Evolutionary conservation across 495 filamentous ascomycete species (phyloP).

Genomic region (Penicillium maclennaniae): DNA sequence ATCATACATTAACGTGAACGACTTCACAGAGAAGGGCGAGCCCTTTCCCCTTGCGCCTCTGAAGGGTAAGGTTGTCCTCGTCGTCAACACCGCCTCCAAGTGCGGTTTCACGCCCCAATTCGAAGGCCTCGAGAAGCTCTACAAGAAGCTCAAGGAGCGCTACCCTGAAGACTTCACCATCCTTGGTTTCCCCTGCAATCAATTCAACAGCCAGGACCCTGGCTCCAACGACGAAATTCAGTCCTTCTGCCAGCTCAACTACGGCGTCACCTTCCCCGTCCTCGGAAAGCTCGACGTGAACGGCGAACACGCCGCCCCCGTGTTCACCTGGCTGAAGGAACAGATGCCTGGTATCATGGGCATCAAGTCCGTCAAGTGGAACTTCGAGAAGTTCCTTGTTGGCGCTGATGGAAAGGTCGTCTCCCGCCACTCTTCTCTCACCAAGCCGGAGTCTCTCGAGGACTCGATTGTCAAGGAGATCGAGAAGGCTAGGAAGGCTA

Average conservation of each 20-base stretch:
- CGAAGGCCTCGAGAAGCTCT: constrained; percentile 82
- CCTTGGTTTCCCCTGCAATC: constrained; percentile 97
- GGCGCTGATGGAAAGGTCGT: constrained; percentile 81
- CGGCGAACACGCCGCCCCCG: constrained; percentile 70
- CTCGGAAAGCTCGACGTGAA: constrained; percentile 93
- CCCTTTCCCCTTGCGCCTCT: constrained; percentile 64
- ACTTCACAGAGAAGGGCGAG: constrained; percentile 63
- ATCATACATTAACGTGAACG: constrained; percentile 6
- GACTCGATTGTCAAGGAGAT: constrained; percentile 70
- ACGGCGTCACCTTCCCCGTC: constrained; percentile 90
- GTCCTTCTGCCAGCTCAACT: constrained; percentile 88
- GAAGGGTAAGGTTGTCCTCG: constrained; percentile 85
- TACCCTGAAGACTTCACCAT: constrained; percentile 76
- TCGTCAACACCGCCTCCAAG: constrained; percentile 98
- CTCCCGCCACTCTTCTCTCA: constrained; percentile 74
- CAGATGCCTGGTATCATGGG: constrained; percentile 80
- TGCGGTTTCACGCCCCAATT: constrained; percentile 99
- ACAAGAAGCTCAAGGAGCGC: constrained; percentile 66
- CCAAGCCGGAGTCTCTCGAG: constrained; percentile 80
- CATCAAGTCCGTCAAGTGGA: constrained; percentile 90
- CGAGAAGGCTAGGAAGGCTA: constrained; percentile 41
- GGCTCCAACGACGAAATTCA: constrained; percentile 88
- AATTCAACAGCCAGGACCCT: constrained; percentile 89
- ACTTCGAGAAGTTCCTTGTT: constrained; percentile 96
- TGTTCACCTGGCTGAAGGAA: constrained; percentile 87